Percentiles rank a stretch among this genome's conserved stretches.
Conservation (phyloP, 495 filamentous ascomycete genomes). For the Neurospora intermedia region DNA sequence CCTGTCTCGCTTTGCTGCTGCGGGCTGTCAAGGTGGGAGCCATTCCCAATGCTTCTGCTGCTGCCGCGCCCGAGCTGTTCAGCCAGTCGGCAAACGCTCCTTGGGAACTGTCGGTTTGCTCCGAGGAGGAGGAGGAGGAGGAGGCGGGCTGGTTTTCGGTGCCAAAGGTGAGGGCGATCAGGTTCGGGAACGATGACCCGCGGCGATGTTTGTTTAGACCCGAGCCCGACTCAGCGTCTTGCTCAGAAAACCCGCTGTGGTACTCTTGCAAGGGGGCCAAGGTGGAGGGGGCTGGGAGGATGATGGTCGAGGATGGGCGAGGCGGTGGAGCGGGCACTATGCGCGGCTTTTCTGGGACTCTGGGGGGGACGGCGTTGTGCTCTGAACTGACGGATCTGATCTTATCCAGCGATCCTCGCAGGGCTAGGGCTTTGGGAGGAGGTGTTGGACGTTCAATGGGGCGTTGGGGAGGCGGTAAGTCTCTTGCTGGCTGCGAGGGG, state of each 20-base stretch:
- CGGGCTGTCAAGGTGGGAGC: background rate
- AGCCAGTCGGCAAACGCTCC: slow-evolving; percentile 26
- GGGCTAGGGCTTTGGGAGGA: slow-evolving; percentile 6
- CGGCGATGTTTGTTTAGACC: slow-evolving; percentile 24
- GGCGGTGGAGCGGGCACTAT: slow-evolving; percentile 9
- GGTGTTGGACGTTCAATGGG: background rate
- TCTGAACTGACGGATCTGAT: background rate
- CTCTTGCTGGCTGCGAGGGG: background rate
- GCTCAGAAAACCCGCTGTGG: slow-evolving; percentile 26
- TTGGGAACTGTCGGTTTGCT: slow-evolving; percentile 20
- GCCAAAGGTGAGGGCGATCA: slow-evolving; percentile 23
- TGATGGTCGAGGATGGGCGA: slow-evolving; percentile 9
- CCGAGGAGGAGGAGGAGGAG: slow-evolving; percentile 18
- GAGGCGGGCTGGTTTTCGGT: slow-evolving; percentile 21
- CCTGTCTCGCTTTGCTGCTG: background rate
- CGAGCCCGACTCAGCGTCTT: slow-evolving; percentile 13
- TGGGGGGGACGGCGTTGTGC: slow-evolving; percentile 5
- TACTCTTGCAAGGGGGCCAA: slow-evolving; percentile 23
- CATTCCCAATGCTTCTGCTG: background rate
- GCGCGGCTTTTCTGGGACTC: slow-evolving; percentile 14
- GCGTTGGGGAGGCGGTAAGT: background rate
- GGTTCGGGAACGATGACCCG: slow-evolving; percentile 31
- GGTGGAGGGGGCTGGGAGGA: slow-evolving; percentile 3
- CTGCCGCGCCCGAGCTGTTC: slow-evolving; percentile 14
- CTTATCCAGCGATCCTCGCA: slow-evolving; percentile 16